phyloP scores from a whole-genome alignment of 805 yeast species.

The Spathaspora girioi region DNA sequence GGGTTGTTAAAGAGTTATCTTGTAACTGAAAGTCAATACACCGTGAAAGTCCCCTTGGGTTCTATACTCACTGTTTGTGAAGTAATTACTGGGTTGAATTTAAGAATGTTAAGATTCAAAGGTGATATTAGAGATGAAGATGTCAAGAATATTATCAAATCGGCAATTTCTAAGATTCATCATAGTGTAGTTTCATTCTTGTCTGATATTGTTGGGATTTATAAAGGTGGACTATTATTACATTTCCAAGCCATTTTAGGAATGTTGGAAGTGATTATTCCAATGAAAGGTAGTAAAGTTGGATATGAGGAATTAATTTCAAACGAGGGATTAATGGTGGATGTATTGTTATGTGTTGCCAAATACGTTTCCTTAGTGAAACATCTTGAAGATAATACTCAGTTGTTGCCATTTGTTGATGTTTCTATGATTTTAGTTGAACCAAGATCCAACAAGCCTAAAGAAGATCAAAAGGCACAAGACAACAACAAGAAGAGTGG shows the following conservation, averaged over 20 bases:
- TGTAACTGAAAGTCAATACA: constrained; percentile 50
- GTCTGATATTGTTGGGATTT: constrained; percentile 27
- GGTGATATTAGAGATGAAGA: constrained; percentile 56
- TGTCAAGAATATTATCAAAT: constrained; percentile 41
- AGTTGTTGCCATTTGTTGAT: constrained; percentile 55
- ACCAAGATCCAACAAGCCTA: constrained; percentile 24
- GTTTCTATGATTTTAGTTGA: constrained; percentile 43
- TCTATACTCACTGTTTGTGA: constrained; percentile 49
- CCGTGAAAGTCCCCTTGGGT: constrained; percentile 65
- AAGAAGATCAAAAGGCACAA: constrained; percentile 1
- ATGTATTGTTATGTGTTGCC: constrained; percentile 25
- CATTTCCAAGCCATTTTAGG: constrained; percentile 50
- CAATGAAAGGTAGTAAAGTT: constrained; percentile 39
- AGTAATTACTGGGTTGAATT: constrained; percentile 51
- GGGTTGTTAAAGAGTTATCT: constrained; percentile 36
- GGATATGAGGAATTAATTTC: constrained; percentile 27
- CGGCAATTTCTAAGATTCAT: constrained; percentile 45
- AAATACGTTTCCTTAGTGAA: constrained; percentile 31
- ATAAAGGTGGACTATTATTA: constrained; percentile 40
- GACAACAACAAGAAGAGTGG: constrained; percentile 22
- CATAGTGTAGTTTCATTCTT: constrained; percentile 42
- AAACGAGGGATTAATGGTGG: constrained; percentile 41
- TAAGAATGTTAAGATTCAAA: constrained; percentile 51
- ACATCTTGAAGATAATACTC: constrained; percentile 46
- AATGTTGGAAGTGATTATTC: constrained; percentile 55